A percentile compares a stretch with the other conserved stretches of the same genome.
Evolutionary conservation across 1,284 basidiomycete genomes (phyloP).

Genomic region (Jaminaea rosea): DNA sequence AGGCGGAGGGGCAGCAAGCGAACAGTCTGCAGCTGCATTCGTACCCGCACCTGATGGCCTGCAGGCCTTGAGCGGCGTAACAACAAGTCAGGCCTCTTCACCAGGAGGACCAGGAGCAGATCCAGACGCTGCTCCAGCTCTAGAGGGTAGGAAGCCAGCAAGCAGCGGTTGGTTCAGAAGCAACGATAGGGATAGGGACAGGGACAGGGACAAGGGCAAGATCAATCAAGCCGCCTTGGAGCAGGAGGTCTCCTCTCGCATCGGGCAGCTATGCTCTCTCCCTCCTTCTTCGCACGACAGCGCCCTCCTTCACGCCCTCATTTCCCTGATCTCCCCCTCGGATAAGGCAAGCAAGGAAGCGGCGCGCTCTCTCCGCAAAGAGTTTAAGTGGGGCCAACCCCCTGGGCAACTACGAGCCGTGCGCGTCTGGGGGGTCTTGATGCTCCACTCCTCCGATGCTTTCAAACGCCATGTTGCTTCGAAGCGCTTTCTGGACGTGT

Average conservation of each 20-base stretch:
- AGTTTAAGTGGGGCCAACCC: conserved; percentile 27
- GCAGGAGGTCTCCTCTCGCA: not conserved
- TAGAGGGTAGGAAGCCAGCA: not conserved
- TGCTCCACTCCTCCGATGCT: conserved; percentile 26
- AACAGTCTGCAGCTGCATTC: not conserved
- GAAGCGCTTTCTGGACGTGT: conserved; percentile 31
- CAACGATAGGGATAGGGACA: not conserved
- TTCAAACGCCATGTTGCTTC: conserved; percentile 31
- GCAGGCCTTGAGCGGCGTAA: too few species aligned
- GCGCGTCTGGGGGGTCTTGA: conserved; percentile 29
- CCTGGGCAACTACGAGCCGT: conserved; percentile 27
- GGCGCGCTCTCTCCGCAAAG: conserved; percentile 30
- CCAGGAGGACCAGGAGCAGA: not conserved
- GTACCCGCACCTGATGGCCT: not conserved
- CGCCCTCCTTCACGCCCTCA: conserved; percentile 19
- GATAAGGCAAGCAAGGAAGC: conserved; percentile 36
- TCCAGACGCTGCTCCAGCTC: not conserved
- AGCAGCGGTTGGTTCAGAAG: not conserved
- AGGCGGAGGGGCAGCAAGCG: not conserved
- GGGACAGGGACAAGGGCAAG: not conserved
- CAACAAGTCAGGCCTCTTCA: too few species aligned
- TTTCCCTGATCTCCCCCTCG: conserved; percentile 20
- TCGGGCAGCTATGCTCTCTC: conserved; percentile 13
- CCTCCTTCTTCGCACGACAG: conserved; percentile 17
- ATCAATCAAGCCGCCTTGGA: not conserved